Percentiles rank a stretch among this genome's conserved stretches.
phyloP scores from a whole-genome alignment of 2,329 filamentous ascomycete genomes.

The Tolypocladium nubicola region DNA sequence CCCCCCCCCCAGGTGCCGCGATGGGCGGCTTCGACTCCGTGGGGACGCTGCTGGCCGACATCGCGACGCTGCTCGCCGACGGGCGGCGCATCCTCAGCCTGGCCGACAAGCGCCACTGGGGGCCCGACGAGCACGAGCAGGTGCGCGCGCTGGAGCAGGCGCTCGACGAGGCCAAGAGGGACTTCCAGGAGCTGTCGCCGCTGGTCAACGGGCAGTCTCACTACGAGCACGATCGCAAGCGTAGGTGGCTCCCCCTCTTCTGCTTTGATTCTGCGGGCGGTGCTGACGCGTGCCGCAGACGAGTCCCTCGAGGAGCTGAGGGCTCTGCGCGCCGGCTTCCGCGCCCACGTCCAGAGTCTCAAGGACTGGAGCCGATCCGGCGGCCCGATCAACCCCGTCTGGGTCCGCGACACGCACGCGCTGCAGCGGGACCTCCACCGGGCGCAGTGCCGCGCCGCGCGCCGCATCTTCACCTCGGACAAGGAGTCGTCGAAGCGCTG shows the following conservation, averaged over 20 bases:
- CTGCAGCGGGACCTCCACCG: constrained; percentile 43
- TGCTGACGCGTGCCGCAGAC: constrained; percentile 20
- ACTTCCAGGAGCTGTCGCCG: constrained; percentile 47
- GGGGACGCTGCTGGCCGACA: constrained; percentile 46
- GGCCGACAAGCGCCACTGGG: constrained; percentile 49
- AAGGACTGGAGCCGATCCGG: constrained; percentile 44
- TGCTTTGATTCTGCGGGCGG: not conserved
- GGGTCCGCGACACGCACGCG: constrained; percentile 39
- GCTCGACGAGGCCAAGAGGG: constrained; percentile 49
- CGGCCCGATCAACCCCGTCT: constrained; percentile 44
- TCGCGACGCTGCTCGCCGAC: constrained; percentile 43
- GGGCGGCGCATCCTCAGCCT: constrained; percentile 43
- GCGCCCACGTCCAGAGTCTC: constrained; percentile 37
- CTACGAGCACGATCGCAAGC: constrained; percentile 45
- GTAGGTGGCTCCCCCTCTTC: constrained; percentile 25
- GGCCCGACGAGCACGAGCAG: constrained; percentile 49
- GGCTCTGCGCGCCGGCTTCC: constrained; percentile 32
- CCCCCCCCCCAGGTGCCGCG: constrained; percentile 3
- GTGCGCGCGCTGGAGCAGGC: constrained; percentile 40
- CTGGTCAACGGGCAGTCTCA: constrained; percentile 46
- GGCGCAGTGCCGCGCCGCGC: constrained; percentile 45
- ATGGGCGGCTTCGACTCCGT: constrained; percentile 39
- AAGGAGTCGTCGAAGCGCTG: constrained; percentile 38
- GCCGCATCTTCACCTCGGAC: constrained; percentile 42
- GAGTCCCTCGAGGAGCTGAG: constrained; percentile 42